Evolutionary conservation across 2,329 filamentous ascomycete species (phyloP).

Genomic region (Pyrenophora graminea): DNA sequence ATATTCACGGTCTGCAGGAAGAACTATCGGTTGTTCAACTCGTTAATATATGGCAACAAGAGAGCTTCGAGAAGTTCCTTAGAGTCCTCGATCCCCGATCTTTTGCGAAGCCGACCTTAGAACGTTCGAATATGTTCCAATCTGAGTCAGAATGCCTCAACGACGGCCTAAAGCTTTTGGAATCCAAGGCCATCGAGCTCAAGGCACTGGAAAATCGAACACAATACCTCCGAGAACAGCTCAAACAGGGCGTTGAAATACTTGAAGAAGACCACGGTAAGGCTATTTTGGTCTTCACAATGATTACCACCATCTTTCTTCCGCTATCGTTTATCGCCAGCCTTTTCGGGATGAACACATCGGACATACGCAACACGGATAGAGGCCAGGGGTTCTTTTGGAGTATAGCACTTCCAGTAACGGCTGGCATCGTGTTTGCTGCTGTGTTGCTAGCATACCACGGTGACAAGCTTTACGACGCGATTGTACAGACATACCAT

Average conservation of each 20-base stretch:
- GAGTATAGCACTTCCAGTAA: slow-evolving; percentile 19
- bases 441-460: slow-evolving; percentile 7
- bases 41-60: slow-evolving; percentile 17
- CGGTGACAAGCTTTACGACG: slow-evolving; percentile 5
- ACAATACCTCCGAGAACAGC: slow-evolving; percentile 17
- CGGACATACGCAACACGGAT: slow-evolving; percentile 17
- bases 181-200: slow-evolving; percentile 12
- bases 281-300: slow-evolving; percentile 16
- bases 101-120: neutral
- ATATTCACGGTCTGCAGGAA: slow-evolving; percentile 17
- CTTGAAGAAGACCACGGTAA: slow-evolving; percentile 16
- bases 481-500: neutral
- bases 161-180: neutral
- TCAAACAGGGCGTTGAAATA: slow-evolving; percentile 18
- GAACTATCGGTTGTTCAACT: slow-evolving; percentile 9
- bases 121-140: neutral
- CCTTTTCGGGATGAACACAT: slow-evolving; percentile 27
- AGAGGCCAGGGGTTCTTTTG: slow-evolving; percentile 20
- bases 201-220: slow-evolving; percentile 10
- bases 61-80: slow-evolving; percentile 3
- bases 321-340: slow-evolving; percentile 19
- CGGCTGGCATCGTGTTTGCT: slow-evolving; percentile 1
- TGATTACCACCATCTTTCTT: slow-evolving; percentile 45
- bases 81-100: slow-evolving; percentile 2
- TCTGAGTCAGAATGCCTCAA: slow-evolving; percentile 7